Evolutionary conservation across 768 basidiomycete genomes (phyloP), one percentile per base, ranked within the genome.

Genomic region (Lentinula sp.): DNA sequence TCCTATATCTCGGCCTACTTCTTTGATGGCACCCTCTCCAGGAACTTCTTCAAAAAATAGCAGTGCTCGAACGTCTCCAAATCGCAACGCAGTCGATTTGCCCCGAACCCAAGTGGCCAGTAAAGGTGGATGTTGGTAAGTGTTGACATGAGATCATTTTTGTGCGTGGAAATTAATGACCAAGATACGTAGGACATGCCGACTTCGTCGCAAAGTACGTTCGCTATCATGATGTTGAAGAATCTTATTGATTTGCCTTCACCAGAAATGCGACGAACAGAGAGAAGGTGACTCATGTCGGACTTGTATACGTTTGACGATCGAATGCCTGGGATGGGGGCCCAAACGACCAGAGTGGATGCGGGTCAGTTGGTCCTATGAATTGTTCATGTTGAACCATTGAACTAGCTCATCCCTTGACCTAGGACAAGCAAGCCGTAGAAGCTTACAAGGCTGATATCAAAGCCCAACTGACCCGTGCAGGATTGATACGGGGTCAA

Each of bases 321-420:
- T 93, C 67, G 80, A 88, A 56, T 93, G 91, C 73, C 78, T 93
- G 4, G 91, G 91, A 12, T 93, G 91, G 91, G 91, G 91, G 3
- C 77, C 86, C 7, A 88, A 83, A 68, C 82, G 91, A 56, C 91
- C 91, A n/a, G 91, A 92, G 60, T 93, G 91, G 90, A 91, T 93
- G 90, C 76, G 90, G 66, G 90, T 93, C 65, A 67, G 83, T 78
- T 39, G 35, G 15, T 18, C 10, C 8, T 15, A 7, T n/a, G 18
- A 45, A 16, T 51, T 41, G 37, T 32, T 18, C 18, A 6, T 9
- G 33, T 46, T n/a, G 12, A 13, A 4, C 20, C 32, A 53, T 37
- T 45, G 53, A 48, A 48, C 65, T 59, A 54, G 63, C 45, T 20
- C 3, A 23, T 28, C 28, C 23, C 13, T n/a, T 59, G 36, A 7